A percentile compares a stretch with the other conserved stretches of the same genome.
These are phyloP conservation scores for Vitis hybrid DNA, from an alignment of 177 flowering plant species.

Conservation along the genomic window DNA sequence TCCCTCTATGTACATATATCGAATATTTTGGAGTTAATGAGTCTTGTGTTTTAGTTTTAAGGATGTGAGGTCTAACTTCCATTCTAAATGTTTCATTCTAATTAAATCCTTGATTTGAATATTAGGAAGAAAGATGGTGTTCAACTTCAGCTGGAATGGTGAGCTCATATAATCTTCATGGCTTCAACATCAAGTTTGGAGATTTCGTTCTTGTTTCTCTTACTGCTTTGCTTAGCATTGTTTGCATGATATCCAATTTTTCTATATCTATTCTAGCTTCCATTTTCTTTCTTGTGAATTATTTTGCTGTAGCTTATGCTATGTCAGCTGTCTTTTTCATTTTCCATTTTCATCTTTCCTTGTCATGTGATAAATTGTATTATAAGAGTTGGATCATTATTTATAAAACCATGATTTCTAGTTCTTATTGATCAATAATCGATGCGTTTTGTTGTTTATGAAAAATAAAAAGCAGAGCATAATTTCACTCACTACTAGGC, in stretches of 20 bases:
- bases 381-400: too few species aligned
- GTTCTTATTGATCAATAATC: too few species aligned
- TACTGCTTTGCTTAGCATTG: neutral
- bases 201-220: neutral
- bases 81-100: neutral
- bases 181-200: neutral
- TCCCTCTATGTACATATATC: neutral
- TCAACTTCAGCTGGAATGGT: slow-evolving; percentile 86
- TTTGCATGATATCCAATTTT: neutral
- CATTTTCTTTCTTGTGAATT: too few species aligned
- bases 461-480: too few species aligned
- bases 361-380: too few species aligned
- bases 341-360: too few species aligned
- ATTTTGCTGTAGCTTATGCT: too few species aligned
- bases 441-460: too few species aligned
- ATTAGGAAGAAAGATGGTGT: slow-evolving; percentile 71
- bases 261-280: too few species aligned
- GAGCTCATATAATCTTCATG: slow-evolving; percentile 26
- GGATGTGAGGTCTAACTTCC: neutral
- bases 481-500: too few species aligned
- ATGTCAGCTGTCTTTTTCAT: too few species aligned
- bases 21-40: neutral
- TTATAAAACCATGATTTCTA: too few species aligned
- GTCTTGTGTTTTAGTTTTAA: neutral
- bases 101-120: slow-evolving; percentile 17